phyloP scores from a whole-genome alignment of 805 yeast species.

The Candida patagonica region DNA sequence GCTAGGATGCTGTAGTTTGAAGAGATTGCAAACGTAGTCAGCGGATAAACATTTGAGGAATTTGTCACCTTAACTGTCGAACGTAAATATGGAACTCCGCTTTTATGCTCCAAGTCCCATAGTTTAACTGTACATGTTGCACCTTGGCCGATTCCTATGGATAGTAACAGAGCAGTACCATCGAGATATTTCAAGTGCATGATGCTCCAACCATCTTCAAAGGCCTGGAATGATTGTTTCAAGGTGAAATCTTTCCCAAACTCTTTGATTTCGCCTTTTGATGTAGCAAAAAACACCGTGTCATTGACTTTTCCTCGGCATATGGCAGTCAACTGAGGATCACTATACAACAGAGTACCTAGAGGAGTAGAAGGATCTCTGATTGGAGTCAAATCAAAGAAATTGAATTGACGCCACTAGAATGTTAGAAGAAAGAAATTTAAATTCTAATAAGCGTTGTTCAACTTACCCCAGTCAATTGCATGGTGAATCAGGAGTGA shows the following conservation, averaged over 20 bases:
- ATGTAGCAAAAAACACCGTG: conserved; percentile 51
- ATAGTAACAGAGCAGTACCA: conserved; percentile 45
- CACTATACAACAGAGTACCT: conserved; percentile 63
- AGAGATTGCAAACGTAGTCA: conserved; percentile 53
- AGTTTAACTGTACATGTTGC: conserved; percentile 57
- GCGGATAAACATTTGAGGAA: conserved; percentile 70
- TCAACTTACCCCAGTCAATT: conserved; percentile 7
- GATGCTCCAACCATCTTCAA: conserved; percentile 55
- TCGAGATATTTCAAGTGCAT: conserved; percentile 45
- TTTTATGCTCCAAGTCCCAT: conserved; percentile 49
- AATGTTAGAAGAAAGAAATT: background rate
- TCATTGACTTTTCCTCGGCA: conserved; percentile 40
- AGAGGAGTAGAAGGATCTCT: conserved; percentile 69
- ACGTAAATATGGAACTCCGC: conserved; percentile 37
- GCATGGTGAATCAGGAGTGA: conserved; percentile 4
- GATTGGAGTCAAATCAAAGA: conserved; percentile 76
- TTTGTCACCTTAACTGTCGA: conserved; percentile 56
- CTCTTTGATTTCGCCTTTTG: conserved; percentile 45
- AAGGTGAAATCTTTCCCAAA: conserved; percentile 43
- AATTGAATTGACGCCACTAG: conserved; percentile 74
- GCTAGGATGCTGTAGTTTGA: conserved; percentile 54
- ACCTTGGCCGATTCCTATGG: conserved; percentile 65
- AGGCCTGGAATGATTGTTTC: conserved; percentile 48
- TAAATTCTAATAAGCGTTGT: background rate
- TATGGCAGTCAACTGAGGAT: conserved; percentile 58